Evolutionary conservation across 768 basidiomycete species (phyloP).

Genomic region (Panellus pusillus): DNA sequence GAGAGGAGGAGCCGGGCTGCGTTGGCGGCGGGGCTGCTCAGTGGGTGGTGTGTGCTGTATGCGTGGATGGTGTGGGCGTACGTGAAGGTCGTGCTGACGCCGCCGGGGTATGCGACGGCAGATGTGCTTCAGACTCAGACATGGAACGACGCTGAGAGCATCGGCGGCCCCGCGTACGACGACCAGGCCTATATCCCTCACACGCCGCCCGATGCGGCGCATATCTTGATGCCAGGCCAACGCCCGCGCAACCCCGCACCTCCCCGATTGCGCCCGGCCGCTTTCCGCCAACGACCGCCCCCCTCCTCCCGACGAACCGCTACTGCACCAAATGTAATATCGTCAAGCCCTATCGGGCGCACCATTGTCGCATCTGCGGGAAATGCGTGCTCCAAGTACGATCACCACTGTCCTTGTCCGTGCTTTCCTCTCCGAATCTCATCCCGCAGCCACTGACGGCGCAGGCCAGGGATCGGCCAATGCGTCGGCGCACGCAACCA

Average conservation of each 20-base stretch:
- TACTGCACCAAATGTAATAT: constrained; percentile 67
- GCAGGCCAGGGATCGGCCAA: constrained; percentile 77
- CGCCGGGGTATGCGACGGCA: constrained; percentile 75
- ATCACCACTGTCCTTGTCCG: constrained; percentile 90
- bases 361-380: constrained; percentile 84
- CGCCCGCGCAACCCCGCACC: no score
- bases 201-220: no score
- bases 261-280: neutral
- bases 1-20: no score
- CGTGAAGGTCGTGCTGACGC: constrained; percentile 58
- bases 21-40: constrained; percentile 63
- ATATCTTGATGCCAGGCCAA: no score
- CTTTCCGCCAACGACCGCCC: neutral
- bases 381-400: constrained; percentile 86
- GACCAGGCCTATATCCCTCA: no score
- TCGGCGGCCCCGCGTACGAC: constrained; percentile 47
- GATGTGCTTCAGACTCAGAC: no score
- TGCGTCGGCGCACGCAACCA: constrained; percentile 93
- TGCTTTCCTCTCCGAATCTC: constrained; percentile 8
- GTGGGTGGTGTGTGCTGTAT: constrained; percentile 61
- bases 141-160: no score
- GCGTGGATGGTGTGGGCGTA: constrained; percentile 83
- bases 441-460: neutral
- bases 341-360: constrained; percentile 71
- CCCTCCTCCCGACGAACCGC: constrained; percentile 59